Percentiles rank a stretch among this genome's conserved stretches.
These are phyloP conservation scores for Blastomyces gilchristii DNA, from an alignment of 2,329 filamentous ascomycete genomes.

Conservation along the genomic window DNA sequence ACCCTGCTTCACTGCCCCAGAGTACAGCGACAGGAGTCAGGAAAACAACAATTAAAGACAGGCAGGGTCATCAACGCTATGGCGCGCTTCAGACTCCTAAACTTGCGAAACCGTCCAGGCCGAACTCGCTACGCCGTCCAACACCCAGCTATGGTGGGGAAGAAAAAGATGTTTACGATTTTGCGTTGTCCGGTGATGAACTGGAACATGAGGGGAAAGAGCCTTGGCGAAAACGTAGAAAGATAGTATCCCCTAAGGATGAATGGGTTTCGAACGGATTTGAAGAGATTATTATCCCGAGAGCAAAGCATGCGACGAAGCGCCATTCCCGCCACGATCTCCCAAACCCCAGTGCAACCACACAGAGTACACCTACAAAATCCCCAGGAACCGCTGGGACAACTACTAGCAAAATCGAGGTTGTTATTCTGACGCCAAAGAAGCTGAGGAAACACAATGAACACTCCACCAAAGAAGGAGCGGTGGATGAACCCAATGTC, in stretches of 20 bases:
- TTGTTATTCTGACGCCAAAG: slow-evolving; percentile 12
- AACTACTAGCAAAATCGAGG: slow-evolving; percentile 5
- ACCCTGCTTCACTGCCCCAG: not conserved
- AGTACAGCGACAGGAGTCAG: not conserved
- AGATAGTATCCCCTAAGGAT: slow-evolving; percentile 10
- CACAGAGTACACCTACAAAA: not conserved
- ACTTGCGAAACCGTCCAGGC: not conserved
- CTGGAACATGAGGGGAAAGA: slow-evolving; percentile 2
- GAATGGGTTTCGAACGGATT: slow-evolving; percentile 4
- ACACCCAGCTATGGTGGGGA: not conserved
- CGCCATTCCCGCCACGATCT: not conserved
- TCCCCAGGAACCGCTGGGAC: not conserved
- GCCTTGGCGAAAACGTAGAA: slow-evolving; percentile 14
- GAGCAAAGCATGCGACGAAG: not conserved
- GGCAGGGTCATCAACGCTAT: not conserved
- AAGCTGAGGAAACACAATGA: not conserved
- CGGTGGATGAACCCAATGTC: not conserved
- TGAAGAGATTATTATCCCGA: not conserved
- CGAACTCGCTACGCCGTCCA: not conserved
- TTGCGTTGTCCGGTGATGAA: slow-evolving; percentile 24
- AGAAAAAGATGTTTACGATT: slow-evolving; percentile 18
- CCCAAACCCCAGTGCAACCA: not conserved
- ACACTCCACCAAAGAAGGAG: not conserved
- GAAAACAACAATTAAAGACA: not conserved
- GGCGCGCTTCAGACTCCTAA: not conserved